Base-by-base conservation (phyloP, 2,329 filamentous ascomycete species). In the Cercospora zeae-maydis region DNA sequence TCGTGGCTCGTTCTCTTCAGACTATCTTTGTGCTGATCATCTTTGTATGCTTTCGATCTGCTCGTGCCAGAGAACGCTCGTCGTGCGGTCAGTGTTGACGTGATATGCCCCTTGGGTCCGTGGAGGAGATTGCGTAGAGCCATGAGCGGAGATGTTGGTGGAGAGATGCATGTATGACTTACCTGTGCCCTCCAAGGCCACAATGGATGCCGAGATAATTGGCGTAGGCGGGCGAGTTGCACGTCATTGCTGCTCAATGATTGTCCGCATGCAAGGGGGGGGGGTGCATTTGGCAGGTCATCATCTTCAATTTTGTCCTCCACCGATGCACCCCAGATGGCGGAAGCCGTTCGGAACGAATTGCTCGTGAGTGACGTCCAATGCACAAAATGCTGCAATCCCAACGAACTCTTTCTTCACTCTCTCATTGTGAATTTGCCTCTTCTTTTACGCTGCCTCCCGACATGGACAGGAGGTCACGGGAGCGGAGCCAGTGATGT, bases 11-110 rank as follows among this genome's bases (percentile, higher is more conserved):
- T 45, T 10, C 42, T 19, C 31, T 39, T 16, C 42, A 59, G 13
- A 11, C 57, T 52, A 16, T 52, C 57, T 27, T 39, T 59, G 27
- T 59, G 45, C 13, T 59, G 57, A 13, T 34, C 31, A n/a, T 59
- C 57, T 33, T 59, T 59, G 24, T 45, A 59, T 16, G 47, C 57
- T 30, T 16, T 19, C 14, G 45, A 10, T 51, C 19, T 37, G n/a
- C 27, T 27, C n/a, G 57, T 47, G 24, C 2, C 21, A 13, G 57
- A 37, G 11, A 59, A 59, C 16, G 57, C 7, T 11, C 37, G 42
- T 11, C 42, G 47, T 4, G 57, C 42, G 14, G 42, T 27, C 21
- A 10, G 5, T 11, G 57, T 16, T 4, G 33, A 16, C 1, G 54
- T 36, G 11, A 8, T 2, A 11, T 13, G 36, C 19, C 7, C 14